Percentiles rank a stretch among this genome's conserved stretches.
phyloP scores from a whole-genome alignment of 495 filamentous ascomycete genomes.

The Tuber aestivum region DNA sequence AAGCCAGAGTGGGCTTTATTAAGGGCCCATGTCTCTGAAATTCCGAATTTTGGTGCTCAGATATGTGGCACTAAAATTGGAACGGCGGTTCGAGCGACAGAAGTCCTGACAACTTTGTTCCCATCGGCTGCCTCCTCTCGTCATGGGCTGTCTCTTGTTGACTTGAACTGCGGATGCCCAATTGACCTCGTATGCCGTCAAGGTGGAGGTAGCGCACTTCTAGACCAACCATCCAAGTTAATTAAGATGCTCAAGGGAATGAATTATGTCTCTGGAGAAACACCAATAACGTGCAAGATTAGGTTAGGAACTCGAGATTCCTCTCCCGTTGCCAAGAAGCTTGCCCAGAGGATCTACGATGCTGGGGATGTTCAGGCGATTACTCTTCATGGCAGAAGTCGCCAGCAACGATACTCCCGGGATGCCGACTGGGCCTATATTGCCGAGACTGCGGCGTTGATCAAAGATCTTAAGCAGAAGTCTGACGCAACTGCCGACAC shows the following conservation, averaged over 20 bases:
- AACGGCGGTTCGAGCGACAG: slow-evolving; percentile 77
- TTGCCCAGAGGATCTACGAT: slow-evolving; percentile 74
- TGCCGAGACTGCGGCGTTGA: slow-evolving; percentile 75
- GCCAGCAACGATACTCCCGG: slow-evolving; percentile 88
- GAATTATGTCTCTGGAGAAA: slow-evolving; percentile 79
- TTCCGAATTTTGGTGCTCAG: slow-evolving; percentile 80
- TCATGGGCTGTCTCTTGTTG: slow-evolving; percentile 65
- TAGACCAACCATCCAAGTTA: slow-evolving; percentile 74
- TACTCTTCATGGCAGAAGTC: slow-evolving; percentile 85
- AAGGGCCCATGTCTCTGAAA: slow-evolving; percentile 79
- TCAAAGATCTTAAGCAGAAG: slow-evolving; percentile 67
- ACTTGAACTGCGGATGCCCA: slow-evolving; percentile 94
- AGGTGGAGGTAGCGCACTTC: slow-evolving; percentile 88
- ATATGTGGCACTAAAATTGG: slow-evolving; percentile 85
- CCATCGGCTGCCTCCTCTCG: slow-evolving; percentile 50
- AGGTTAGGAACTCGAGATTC: slow-evolving; percentile 82
- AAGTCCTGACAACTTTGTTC: slow-evolving; percentile 66
- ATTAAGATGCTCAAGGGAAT: slow-evolving; percentile 91
- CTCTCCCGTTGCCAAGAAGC: slow-evolving; percentile 69
- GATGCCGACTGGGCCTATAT: slow-evolving; percentile 91
- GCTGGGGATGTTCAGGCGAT: slow-evolving; percentile 85
- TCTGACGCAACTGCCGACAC: slow-evolving; percentile 65
- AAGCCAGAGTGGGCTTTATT: slow-evolving; percentile 92
- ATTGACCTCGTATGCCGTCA: slow-evolving; percentile 84
- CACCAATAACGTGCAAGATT: slow-evolving; percentile 90